phyloP scores from a whole-genome alignment of 2,329 filamentous ascomycete species.

The Colletotrichum sp. region DNA sequence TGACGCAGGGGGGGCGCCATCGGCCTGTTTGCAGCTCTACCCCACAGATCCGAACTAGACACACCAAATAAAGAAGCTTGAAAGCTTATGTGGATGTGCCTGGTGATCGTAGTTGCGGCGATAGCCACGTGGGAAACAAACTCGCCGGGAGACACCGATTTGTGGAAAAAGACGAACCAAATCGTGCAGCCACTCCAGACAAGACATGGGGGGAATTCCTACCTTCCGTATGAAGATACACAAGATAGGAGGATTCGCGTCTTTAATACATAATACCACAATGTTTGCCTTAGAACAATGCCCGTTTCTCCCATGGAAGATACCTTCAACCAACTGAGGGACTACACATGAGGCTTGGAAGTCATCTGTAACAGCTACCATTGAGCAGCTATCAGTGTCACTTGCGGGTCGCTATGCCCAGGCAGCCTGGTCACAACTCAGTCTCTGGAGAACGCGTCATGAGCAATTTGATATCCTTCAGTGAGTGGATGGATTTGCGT shows the following conservation, averaged over 20 bases:
- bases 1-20: neutral
- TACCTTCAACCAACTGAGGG: neutral
- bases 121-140: neutral
- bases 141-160: neutral
- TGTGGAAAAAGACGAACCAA: constrained; percentile 1
- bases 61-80: neutral
- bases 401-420: neutral
- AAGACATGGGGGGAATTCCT: neutral
- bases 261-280: neutral
- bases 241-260: neutral
- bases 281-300: neutral
- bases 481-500: neutral
- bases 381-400: neutral
- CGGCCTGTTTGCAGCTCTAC: neutral
- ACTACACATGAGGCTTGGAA: neutral
- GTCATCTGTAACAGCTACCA: neutral
- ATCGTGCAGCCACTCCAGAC: neutral
- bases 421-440: neutral
- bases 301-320: neutral
- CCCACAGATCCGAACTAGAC: neutral
- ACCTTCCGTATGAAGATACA: neutral
- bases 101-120: neutral
- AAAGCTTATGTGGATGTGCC: neutral
- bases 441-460: neutral
- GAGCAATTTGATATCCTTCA: neutral